These are phyloP conservation scores for Lactifluus hygrophoroides DNA, from an alignment of 768 basidiomycete genomes.

Conservation along the genomic window DNA sequence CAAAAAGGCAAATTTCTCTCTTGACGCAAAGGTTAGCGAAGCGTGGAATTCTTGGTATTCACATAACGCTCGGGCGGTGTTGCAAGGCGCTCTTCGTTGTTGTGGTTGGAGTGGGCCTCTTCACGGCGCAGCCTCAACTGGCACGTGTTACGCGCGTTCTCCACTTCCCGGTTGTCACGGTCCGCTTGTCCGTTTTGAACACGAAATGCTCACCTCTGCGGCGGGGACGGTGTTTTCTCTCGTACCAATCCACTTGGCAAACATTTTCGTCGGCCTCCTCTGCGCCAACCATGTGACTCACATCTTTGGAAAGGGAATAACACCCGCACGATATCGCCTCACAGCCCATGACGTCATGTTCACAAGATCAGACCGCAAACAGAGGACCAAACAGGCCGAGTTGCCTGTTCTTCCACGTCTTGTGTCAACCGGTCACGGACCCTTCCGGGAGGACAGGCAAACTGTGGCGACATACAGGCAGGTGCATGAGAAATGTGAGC, in stretches of 20 bases:
- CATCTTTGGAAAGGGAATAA: conserved; percentile 57
- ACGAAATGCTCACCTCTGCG: conserved; percentile 35
- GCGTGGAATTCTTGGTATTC: conserved; percentile 61
- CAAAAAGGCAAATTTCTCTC: conserved; percentile 47
- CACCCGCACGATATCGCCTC: conserved; percentile 51
- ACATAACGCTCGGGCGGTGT: conserved; percentile 39
- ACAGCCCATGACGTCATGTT: conserved; percentile 35
- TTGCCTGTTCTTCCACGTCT: not conserved
- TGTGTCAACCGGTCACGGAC: not conserved
- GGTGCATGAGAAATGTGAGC: not conserved
- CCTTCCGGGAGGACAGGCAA: conserved; percentile 15
- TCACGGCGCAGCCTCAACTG: conserved; percentile 51
- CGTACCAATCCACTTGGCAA: conserved; percentile 50
- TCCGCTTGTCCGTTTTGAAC: conserved; percentile 47
- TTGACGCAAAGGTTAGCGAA: conserved; percentile 59
- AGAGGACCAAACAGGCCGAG: not conserved
- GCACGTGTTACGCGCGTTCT: conserved; percentile 52
- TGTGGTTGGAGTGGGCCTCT: conserved; percentile 58
- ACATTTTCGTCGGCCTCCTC: conserved; percentile 51
- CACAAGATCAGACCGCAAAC: conserved; percentile 1
- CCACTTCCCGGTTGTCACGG: conserved; percentile 62
- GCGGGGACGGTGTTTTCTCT: conserved; percentile 48
- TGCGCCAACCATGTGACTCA: conserved; percentile 60
- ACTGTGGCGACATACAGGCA: not conserved
- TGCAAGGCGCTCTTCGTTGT: conserved; percentile 57